Percentiles rank a stretch among this genome's conserved stretches.
These are phyloP conservation scores for Globisporangium middletonii DNA, from an alignment of 352 stramenopile species.

Conservation along the genomic window DNA sequence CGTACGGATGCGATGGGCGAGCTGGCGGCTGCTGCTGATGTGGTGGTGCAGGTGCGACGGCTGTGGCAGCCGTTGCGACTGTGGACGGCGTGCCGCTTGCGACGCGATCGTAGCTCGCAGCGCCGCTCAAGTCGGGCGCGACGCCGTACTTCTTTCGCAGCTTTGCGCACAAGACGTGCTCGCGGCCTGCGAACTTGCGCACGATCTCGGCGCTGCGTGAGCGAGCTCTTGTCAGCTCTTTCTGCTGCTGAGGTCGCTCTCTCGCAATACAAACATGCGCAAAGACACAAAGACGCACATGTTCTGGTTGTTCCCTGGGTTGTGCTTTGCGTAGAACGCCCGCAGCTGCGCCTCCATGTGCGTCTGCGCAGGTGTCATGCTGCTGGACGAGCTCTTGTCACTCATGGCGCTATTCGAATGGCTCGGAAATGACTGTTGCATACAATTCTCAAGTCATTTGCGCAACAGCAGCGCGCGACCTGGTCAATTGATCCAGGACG, in stretches of 20 bases:
- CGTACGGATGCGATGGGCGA: conserved; percentile 16
- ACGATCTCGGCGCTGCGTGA: conserved; percentile 56
- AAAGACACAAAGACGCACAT: conserved; percentile 32
- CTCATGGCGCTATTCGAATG: neutral
- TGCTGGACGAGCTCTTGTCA: no score
- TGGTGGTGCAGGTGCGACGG: no score
- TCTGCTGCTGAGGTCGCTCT: no score
- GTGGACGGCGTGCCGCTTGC: no score
- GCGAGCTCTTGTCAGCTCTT: neutral
- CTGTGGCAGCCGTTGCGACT: no score
- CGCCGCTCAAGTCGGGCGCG: conserved; percentile 26
- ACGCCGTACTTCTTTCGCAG: conserved; percentile 77
- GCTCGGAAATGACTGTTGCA: no score
- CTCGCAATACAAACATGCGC: no score
- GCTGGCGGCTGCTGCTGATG: no score
- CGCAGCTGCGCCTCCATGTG: conserved; percentile 49
- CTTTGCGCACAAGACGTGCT: conserved; percentile 58
- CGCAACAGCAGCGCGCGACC: no score
- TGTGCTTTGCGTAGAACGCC: conserved; percentile 69
- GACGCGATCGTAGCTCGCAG: no score
- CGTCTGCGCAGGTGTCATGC: neutral
- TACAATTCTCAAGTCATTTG: no score
- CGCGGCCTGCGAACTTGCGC: conserved; percentile 54
- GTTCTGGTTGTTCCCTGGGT: conserved; percentile 71
- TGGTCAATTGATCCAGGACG: no score